phyloP scores from a whole-genome alignment of 805 yeast genomes.

The Kuraishia cidri region DNA sequence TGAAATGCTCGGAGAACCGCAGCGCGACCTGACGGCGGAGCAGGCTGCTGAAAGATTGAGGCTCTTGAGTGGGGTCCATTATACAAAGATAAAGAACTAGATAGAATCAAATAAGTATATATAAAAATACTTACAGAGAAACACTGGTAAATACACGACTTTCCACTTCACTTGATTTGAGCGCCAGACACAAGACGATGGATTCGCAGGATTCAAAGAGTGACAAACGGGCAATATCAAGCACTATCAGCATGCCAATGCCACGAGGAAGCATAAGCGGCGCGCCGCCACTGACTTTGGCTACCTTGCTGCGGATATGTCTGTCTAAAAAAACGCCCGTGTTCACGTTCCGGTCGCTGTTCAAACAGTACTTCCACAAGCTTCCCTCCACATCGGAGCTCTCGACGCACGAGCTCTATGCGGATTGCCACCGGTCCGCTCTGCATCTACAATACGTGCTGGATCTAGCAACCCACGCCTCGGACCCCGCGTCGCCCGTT shows the following conservation, averaged over 20 bases:
- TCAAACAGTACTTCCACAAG: slow-evolving; percentile 1
- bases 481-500: not conserved
- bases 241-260: no score
- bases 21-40: slow-evolving; percentile 60
- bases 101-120: no score
- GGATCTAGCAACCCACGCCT: not conserved
- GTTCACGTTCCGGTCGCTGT: slow-evolving; percentile 1
- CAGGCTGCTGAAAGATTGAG: slow-evolving; percentile 52
- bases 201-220: no score
- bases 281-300: not conserved
- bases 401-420: not conserved
- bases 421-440: not conserved
- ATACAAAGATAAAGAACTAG: slow-evolving; percentile 2
- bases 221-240: no score
- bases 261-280: not conserved
- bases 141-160: no score
- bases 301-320: not conserved
- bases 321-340: not conserved
- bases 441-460: not conserved
- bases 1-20: slow-evolving; percentile 59
- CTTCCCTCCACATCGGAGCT: not conserved
- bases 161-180: no score
- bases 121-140: no score
- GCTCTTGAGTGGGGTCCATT: slow-evolving; percentile 30
- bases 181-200: no score